Conservation (phyloP, 345 rosid genomes). For the Excoecaria cochinchinensis region DNA sequence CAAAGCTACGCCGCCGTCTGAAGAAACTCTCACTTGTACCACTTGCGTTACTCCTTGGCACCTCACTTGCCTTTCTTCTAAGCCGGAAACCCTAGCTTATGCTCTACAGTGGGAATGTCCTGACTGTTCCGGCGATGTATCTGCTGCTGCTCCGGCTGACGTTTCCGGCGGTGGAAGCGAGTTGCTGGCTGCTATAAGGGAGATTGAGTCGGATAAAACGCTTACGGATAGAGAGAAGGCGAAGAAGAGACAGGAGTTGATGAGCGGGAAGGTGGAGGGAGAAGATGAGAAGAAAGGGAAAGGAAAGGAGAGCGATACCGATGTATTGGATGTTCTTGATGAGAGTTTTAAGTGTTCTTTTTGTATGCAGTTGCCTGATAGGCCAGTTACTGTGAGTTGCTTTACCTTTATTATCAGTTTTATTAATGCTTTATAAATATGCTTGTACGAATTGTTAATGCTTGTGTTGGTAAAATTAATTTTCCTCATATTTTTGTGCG, state of each 20-base stretch:
- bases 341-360: conserved; percentile 50
- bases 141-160: background rate
- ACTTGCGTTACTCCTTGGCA: conserved; percentile 80
- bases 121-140: conserved; percentile 42
- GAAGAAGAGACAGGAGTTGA: conserved; percentile 46
- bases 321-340: conserved; percentile 34
- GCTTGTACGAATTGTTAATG: no score
- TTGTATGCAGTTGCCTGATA: conserved; percentile 58
- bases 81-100: conserved; percentile 45
- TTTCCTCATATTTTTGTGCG: background rate
- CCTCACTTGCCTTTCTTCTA: conserved; percentile 45
- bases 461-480: background rate
- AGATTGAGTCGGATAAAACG: conserved; percentile 47
- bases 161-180: conserved; percentile 1
- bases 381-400: conserved; percentile 68
- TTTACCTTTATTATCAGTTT: background rate
- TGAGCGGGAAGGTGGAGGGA: conserved; percentile 21
- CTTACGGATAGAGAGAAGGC: conserved; percentile 58
- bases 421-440: background rate
- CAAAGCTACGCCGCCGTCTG: conserved; percentile 36
- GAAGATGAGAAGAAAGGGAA: conserved; percentile 4
- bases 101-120: conserved; percentile 66
- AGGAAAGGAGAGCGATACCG: conserved; percentile 13
- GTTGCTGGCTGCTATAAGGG: conserved; percentile 47
- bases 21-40: conserved; percentile 52